Evolutionary conservation across 208 protist genomes (phyloP), one percentile per base, ranked within the genome.

Genomic region (Wallacemonas sp.): DNA sequence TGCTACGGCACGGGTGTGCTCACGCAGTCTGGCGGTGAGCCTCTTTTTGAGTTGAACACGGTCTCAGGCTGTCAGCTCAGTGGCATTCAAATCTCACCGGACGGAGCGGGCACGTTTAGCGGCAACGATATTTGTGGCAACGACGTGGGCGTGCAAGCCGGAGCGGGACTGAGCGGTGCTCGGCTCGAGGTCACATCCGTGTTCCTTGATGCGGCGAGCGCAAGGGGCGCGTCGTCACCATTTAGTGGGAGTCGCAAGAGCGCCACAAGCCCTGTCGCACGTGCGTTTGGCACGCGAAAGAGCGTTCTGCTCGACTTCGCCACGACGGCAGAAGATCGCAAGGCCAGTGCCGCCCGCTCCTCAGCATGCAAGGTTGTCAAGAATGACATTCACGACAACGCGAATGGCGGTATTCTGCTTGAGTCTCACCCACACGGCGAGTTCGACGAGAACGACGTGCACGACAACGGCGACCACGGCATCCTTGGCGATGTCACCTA

Each of bases 91-190:
- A 49, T 94, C 4, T 70, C 81, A 9, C 58, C 72, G 2, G 85
- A 90, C 30, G 82, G 83, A 9, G 12, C 61, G 19, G 87, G 90
- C 21, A 65, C 49, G 2, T 81, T 91, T 62, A 58, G 45, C 26
- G 62, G 66, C 5, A 96, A 96, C 61, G 62, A 80, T 1, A 56
- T 96, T 38, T 77, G 44, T 44, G 68, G 81, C 31, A 93, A 92
- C 66, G 86, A 88, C 62, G 79, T 93, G 21, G 90, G 86, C 27
- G 70, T 95, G 3, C 90, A 95, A 30, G 62, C 89, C 15, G 90
- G 90, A 27, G 86, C 85, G 27, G 70, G 72, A 17, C 56, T 82
- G 31, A 62, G 72, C 27, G 72, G 66, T 3, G 74, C 79, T 11
- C 66, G 66, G 17, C 55, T 96, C 9, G 70, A 90, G n/a, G n/a